Base-by-base conservation (phyloP, 768 basidiomycete genomes). In the Termitomyces sp. region DNA sequence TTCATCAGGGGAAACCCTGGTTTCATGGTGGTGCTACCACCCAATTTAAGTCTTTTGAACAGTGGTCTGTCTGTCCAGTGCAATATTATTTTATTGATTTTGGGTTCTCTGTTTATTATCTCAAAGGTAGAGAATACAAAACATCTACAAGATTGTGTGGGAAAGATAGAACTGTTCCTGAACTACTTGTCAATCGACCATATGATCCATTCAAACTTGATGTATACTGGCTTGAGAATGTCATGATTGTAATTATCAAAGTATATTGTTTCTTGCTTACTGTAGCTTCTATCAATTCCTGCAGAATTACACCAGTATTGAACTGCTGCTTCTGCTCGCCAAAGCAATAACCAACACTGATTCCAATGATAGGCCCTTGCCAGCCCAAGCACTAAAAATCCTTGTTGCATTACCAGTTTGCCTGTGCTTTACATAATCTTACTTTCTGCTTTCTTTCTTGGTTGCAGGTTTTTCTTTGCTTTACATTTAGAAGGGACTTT, bases 151-250 rank as follows among this genome's bases (percentile, higher is more conserved):
- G 68, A 5, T 15, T 60, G 2, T 36, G 45, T 52, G 68, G 71
- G 4, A 69, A 71, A 54, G 69, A 67, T 31, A 40, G 47, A 14
- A 57, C 61, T 17, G 68, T 68, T 17, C 72, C 74, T 1, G 72
- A 73, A 54, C 60, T 70, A 14, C 67, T 66, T 9, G 20, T 55
- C 3, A 54, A 57, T 15, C 49, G 65, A 2, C 69, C 70, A 2
- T 73, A 71, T 43, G 66, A 75, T 60, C 71, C 73, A 0, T 76
- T 73, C 62, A 68, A 67, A n/a, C 57, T 71, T 1, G 74, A 74
- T 63, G 55, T 74, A 1, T 74, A 68, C 48, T 68, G 70, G 42
- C 49, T 74, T 0, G 72, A 72, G 3, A 62, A 57, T 15, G 59
- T 63, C 8, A 49, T 72, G 9, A 20, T 59, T 1, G 42, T 47